Base-by-base conservation (phyloP, 495 filamentous ascomycete genomes). In the Aspergillus bertholletiae region DNA sequence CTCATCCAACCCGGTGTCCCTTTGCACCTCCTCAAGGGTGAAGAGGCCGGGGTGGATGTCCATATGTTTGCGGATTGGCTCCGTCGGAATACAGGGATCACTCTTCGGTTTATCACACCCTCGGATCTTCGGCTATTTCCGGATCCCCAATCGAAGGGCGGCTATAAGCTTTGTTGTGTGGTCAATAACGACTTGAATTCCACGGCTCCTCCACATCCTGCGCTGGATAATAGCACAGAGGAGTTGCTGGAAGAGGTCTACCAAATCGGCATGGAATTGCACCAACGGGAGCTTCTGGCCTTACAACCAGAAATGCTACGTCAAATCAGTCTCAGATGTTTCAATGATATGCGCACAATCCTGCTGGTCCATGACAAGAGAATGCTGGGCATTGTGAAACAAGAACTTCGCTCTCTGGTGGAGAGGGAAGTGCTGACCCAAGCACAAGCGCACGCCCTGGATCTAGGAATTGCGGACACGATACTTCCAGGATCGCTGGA, bases 351-450 rank as follows among this genome's bases (percentile, higher is more conserved):
- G 20, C 59, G 71, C 11, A 74, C 60, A 4, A 63, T 75, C 8
- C 59, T 70, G 6, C 55, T 76, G 6, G 55, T 66, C 2, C 73
- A 75, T 28, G 73, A 74, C 44, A 76, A 76, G 32, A 61, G 73
- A 0, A 68, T 76, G 47, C 59, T 76, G 2, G 69, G 71, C 3
- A 63, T 76, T 18, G 39, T 76, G 1, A 51, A 28, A 6, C 61
- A 70, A 30, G 73, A 76, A 41, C 46, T 75, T 0, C 39, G 54
- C 17, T 17, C 43, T 15, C 55, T 75, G 1, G 63, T 74, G 0
- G 20, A 28, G 13, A 26, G 43, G 3, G n/a, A 41, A 3, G 59
- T 65, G 4, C 47, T 76, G n/a, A 64, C 62, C 2, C 4, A 40
- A 12, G 32, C 37, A n/a, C 68, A 76, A 43, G 71, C 64, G 0